These are phyloP conservation scores for Penicillium sp. DNA, from an alignment of 2,329 filamentous ascomycete species.

Conservation along the genomic window DNA sequence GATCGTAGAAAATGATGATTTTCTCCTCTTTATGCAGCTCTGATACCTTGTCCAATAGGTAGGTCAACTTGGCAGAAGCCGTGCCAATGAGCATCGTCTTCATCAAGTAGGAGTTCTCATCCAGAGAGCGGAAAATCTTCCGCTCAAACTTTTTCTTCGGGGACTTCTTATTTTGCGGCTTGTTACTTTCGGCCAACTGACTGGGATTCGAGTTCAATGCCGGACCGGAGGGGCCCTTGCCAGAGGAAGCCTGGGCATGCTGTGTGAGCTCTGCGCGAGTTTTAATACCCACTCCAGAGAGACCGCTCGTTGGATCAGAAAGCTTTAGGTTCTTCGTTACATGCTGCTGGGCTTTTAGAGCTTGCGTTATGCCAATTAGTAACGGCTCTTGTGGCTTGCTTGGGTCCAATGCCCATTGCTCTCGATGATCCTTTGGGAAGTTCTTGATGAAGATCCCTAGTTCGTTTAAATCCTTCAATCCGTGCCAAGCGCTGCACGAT, in stretches of 20 bases:
- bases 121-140: conserved; percentile 25
- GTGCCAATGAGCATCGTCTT: conserved; percentile 66
- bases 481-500: conserved; percentile 58
- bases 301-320: conserved; percentile 36
- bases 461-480: conserved; percentile 66
- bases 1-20: conserved; percentile 88
- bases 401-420: conserved; percentile 62
- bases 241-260: conserved; percentile 12
- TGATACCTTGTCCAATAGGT: conserved; percentile 68
- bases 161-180: conserved; percentile 21
- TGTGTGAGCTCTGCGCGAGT: conserved; percentile 27
- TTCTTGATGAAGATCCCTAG: conserved; percentile 65
- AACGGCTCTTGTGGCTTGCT: conserved; percentile 41
- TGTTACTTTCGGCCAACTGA: conserved; percentile 22
- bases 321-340: conserved; percentile 40
- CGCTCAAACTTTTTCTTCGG: conserved; percentile 30
- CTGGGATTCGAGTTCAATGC: conserved; percentile 12
- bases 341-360: conserved; percentile 51
- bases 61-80: conserved; percentile 78
- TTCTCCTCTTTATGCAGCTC: conserved; percentile 67
- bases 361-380: conserved; percentile 54
- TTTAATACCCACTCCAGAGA: conserved; percentile 40
- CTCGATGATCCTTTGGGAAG: conserved; percentile 58
- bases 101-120: conserved; percentile 49
- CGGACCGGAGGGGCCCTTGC: conserved; percentile 16